Evolutionary conservation across 345 rosid species (phyloP).

Genomic region (Boechera retrofracta): DNA sequence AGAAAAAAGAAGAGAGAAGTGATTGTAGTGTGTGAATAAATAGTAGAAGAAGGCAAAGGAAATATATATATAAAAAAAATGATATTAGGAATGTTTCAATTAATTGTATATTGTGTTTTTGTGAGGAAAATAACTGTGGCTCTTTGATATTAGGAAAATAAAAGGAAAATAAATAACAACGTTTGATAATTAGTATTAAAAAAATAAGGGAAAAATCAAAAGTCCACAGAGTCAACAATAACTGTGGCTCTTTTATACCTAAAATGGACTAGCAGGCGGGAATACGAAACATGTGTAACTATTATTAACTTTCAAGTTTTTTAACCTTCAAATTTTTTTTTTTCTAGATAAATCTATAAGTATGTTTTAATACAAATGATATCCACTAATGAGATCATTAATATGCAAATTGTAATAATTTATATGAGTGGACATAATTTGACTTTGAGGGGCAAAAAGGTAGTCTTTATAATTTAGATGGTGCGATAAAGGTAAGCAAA

Average conservation of each 20-base stretch:
- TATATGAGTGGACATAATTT: slow-evolving; percentile 35
- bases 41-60: slow-evolving; percentile 32
- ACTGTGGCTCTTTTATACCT: slow-evolving; percentile 43
- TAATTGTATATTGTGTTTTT: slow-evolving; percentile 29
- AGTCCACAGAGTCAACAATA: slow-evolving; percentile 45
- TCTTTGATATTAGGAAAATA: neutral
- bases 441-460: slow-evolving; percentile 39
- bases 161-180: slow-evolving; percentile 14
- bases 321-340: neutral
- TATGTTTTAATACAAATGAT: slow-evolving; percentile 2
- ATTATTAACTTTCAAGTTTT: neutral
- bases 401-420: slow-evolving; percentile 17
- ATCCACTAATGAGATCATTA: slow-evolving; percentile 25
- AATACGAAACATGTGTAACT: slow-evolving; percentile 36
- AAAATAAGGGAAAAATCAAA: slow-evolving; percentile 38
- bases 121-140: neutral
- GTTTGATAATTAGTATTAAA: slow-evolving; percentile 13
- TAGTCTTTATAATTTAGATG: slow-evolving; percentile 36
- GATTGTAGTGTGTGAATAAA: slow-evolving; percentile 40
- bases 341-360: neutral
- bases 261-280: slow-evolving; percentile 32
- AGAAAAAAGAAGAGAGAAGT: slow-evolving; percentile 31
- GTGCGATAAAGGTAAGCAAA: slow-evolving; percentile 46
- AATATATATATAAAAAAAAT: neutral
- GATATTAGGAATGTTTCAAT: slow-evolving; percentile 42